Conservation (phyloP, 1,139 yeast species). For the Zygosaccharomyces sapae region DNA sequence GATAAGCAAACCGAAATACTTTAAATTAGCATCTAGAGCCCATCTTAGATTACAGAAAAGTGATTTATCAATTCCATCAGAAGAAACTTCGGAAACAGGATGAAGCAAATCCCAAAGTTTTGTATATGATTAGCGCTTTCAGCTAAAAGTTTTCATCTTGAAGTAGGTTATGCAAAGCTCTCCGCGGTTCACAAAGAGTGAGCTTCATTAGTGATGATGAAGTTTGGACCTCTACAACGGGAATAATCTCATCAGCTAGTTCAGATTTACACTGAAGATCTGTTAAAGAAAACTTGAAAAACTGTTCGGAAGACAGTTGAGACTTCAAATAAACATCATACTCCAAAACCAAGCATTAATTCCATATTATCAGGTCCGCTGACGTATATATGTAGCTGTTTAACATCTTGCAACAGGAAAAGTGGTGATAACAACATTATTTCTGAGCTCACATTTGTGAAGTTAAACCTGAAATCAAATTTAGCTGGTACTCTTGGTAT, state of each 20-base stretch:
- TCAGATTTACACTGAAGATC: constrained; percentile 21
- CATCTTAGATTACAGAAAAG: constrained; percentile 11
- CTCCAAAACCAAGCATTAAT: constrained; percentile 23
- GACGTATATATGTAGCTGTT: constrained; percentile 21
- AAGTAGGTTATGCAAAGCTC: constrained; percentile 23
- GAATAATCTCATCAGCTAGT: constrained; percentile 9
- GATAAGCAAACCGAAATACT: constrained; percentile 30
- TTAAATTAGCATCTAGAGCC: constrained; percentile 22
- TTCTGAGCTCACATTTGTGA: constrained; percentile 27
- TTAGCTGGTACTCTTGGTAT: constrained; percentile 8
- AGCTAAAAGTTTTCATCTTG: constrained; percentile 29
- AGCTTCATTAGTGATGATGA: constrained; percentile 27
- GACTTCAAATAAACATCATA: constrained; percentile 28
- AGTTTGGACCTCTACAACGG: constrained; percentile 17
- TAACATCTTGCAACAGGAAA: constrained; percentile 24
- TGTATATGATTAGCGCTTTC: constrained; percentile 21
- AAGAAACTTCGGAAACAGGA: neutral
- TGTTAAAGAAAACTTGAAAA: constrained; percentile 26
- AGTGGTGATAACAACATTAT: constrained; percentile 29
- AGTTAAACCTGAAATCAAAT: constrained; percentile 17
- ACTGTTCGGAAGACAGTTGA: constrained; percentile 29
- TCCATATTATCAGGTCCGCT: constrained; percentile 20
- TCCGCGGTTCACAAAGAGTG: constrained; percentile 31
- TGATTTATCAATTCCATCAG: neutral
- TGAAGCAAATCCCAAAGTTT: constrained; percentile 12